phyloP scores from a whole-genome alignment of 2,329 filamentous ascomycete species.

The Acephala macrosclerotiorum region DNA sequence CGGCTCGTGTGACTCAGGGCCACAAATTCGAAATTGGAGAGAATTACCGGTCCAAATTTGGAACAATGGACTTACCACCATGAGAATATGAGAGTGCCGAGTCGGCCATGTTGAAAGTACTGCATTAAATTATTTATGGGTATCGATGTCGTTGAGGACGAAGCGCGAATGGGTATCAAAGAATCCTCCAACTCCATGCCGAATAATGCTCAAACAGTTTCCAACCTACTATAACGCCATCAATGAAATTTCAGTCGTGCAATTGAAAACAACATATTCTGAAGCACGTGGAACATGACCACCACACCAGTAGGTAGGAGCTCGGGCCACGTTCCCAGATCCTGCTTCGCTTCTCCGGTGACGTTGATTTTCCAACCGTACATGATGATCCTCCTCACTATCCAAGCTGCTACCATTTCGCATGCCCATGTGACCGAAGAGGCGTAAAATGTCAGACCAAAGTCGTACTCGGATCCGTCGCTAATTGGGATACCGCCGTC shows the following conservation, averaged over 20 bases:
- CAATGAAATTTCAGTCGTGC: constrained; percentile 65
- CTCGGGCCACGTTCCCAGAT: constrained; percentile 72
- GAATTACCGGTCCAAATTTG: neutral
- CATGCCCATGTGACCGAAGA: constrained; percentile 72
- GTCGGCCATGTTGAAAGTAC: neutral
- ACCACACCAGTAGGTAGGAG: constrained; percentile 70
- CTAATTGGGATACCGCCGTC: constrained; percentile 20
- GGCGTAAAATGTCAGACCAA: constrained; percentile 68
- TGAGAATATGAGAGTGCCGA: neutral
- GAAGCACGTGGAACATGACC: constrained; percentile 72
- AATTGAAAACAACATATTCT: constrained; percentile 77
- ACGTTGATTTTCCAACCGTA: constrained; percentile 67
- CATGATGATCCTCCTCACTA: constrained; percentile 64
- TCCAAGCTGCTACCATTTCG: constrained; percentile 67
- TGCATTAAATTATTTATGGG: constrained; percentile 13
- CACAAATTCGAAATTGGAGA: neutral
- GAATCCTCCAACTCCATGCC: constrained; percentile 26
- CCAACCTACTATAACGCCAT: constrained; percentile 19
- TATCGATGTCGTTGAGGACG: constrained; percentile 16
- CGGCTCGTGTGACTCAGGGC: neutral
- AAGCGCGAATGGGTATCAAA: constrained; percentile 19
- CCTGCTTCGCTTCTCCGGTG: constrained; percentile 68
- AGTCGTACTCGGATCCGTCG: constrained; percentile 60
- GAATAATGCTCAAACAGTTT: constrained; percentile 19
- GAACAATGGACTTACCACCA: neutral